Evolutionary conservation across 805 yeast genomes (phyloP).

Genomic region (Kuraishia hungarica): DNA sequence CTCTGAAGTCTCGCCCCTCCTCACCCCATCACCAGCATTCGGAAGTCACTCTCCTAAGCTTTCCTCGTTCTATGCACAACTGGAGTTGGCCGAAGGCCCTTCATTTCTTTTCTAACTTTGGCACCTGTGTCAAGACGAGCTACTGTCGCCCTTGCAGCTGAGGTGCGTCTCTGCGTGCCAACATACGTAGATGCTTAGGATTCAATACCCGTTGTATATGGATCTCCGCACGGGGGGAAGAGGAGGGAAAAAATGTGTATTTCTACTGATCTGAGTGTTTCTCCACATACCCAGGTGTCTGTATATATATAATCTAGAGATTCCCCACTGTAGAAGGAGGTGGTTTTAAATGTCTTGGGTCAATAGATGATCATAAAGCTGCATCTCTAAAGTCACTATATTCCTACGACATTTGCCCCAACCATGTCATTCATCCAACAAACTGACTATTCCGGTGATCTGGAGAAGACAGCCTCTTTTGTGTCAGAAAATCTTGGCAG

Average conservation of each 20-base stretch:
- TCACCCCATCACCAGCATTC: neutral
- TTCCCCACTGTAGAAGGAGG: neutral
- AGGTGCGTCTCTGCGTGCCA: neutral
- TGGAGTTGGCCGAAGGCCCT: neutral
- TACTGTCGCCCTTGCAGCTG: neutral
- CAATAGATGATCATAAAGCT: neutral
- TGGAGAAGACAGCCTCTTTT: neutral
- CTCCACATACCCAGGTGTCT: neutral
- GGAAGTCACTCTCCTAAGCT: neutral
- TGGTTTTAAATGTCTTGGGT: neutral
- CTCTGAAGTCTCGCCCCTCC: no score
- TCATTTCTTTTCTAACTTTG: neutral
- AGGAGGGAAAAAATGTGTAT: neutral
- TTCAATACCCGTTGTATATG: neutral
- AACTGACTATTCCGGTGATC: neutral
- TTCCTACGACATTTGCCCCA: neutral
- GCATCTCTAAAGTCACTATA: neutral
- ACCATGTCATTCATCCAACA: neutral
- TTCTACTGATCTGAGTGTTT: neutral
- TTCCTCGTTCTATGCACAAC: neutral
- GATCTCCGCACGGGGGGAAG: neutral
- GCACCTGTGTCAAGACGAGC: neutral
- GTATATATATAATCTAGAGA: neutral
- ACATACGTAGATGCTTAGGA: neutral
- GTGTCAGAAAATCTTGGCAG: neutral